A percentile compares a stretch with the other conserved stretches of the same genome.
Evolutionary conservation across 352 stramenopile species (phyloP).

Genomic region (Phytopythium ostracodes): DNA sequence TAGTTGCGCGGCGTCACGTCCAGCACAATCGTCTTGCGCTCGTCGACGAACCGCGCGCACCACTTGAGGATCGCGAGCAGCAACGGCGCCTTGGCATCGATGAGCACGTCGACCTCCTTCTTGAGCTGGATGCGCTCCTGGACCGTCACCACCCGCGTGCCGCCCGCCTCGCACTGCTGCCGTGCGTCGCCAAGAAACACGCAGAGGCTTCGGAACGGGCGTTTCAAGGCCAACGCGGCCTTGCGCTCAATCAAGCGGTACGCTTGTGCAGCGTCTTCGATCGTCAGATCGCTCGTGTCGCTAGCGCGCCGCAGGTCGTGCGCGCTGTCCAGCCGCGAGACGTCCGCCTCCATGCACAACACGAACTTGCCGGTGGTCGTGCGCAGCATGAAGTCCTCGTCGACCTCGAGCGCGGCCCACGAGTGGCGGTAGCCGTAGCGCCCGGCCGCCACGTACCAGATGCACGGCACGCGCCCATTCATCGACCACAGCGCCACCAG

Average conservation of each 20-base stretch:
- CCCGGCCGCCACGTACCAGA: slow-evolving; percentile 45
- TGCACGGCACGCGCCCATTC: slow-evolving; percentile 46
- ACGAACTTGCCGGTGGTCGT: slow-evolving; percentile 65
- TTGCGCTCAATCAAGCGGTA: slow-evolving; percentile 57
- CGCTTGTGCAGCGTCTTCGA: slow-evolving; percentile 60
- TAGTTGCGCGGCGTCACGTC: slow-evolving; percentile 59
- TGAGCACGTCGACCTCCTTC: slow-evolving; percentile 63
- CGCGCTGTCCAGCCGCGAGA: slow-evolving; percentile 43
- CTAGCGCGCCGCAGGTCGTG: slow-evolving; percentile 34
- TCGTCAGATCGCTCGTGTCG: slow-evolving; percentile 36
- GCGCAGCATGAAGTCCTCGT: slow-evolving; percentile 47
- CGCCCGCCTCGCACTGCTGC: slow-evolving; percentile 47
- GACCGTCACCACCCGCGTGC: slow-evolving; percentile 43
- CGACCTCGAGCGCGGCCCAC: slow-evolving; percentile 40
- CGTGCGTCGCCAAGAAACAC: slow-evolving; percentile 55
- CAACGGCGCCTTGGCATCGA: slow-evolving; percentile 57
- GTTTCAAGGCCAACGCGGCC: slow-evolving; percentile 30
- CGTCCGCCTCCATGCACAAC: slow-evolving; percentile 61
- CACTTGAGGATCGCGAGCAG: slow-evolving; percentile 55
- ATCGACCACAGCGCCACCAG: slow-evolving; percentile 49
- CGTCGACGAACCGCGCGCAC: slow-evolving; percentile 43
- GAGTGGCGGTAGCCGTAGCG: slow-evolving; percentile 65
- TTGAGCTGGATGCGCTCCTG: slow-evolving; percentile 45
- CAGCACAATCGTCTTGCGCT: slow-evolving; percentile 50
- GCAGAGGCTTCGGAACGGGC: slow-evolving; percentile 50